A percentile compares a stretch with the other conserved stretches of the same genome.
Conservation (phyloP, 2,329 filamentous ascomycete genomes). For the Fusarium decemcellulare region DNA sequence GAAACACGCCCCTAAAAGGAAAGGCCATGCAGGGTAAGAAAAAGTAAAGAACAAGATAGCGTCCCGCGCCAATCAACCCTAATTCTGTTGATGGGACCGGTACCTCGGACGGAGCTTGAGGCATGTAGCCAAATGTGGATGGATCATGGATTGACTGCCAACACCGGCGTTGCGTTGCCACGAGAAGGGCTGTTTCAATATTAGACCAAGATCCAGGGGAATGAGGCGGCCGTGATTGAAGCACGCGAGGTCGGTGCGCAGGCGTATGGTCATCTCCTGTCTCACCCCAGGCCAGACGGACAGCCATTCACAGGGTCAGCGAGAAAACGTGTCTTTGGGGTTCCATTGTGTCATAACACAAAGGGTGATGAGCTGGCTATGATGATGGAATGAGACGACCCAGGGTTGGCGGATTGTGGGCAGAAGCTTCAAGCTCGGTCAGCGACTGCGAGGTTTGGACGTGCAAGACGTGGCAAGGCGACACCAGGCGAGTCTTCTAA, state of each 20-base stretch:
- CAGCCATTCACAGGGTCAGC: constrained; percentile 37
- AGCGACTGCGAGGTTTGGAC: constrained; percentile 34
- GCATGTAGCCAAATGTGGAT: not conserved
- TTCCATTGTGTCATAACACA: constrained; percentile 38
- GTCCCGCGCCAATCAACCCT: constrained; percentile 4
- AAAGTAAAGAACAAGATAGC: constrained; percentile 21
- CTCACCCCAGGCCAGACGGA: constrained; percentile 4
- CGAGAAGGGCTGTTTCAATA: not conserved
- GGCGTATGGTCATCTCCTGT: constrained; percentile 5
- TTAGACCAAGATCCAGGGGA: constrained; percentile 1
- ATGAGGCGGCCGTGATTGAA: no score
- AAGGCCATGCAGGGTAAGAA: constrained; percentile 18
- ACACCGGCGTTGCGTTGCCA: constrained; percentile 10
- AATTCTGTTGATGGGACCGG: not conserved
- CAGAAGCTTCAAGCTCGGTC: constrained; percentile 29
- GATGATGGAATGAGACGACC: constrained; percentile 37
- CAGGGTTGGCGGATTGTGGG: constrained; percentile 9
- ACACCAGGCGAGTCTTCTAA: constrained; percentile 26
- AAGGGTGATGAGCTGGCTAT: constrained; percentile 42
- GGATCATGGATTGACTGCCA: not conserved
- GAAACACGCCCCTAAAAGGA: constrained; percentile 30
- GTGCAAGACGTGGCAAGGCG: constrained; percentile 41
- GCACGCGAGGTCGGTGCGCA: constrained; percentile 2
- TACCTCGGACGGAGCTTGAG: constrained; percentile 4
- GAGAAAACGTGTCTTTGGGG: constrained; percentile 37